Percentiles rank a stretch among this genome's conserved stretches.
These are phyloP conservation scores for Celoporthe dispersa DNA, from an alignment of 2,329 filamentous ascomycete species.

Conservation along the genomic window DNA sequence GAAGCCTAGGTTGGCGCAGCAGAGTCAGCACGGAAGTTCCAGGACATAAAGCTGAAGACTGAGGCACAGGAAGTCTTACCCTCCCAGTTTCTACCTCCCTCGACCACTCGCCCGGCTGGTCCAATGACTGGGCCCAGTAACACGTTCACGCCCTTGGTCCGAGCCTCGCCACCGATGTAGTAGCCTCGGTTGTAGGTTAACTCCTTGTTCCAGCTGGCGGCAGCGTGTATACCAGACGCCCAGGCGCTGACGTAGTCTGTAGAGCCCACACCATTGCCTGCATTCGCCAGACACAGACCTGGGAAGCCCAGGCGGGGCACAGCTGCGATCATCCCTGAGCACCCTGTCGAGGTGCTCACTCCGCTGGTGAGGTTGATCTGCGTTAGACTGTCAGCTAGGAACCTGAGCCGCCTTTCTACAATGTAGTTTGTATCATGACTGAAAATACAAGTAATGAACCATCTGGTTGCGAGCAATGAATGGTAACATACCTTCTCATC, in stretches of 20 bases:
- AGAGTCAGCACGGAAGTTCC: background rate
- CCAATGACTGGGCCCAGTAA: slow-evolving; percentile 65
- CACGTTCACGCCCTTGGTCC: slow-evolving; percentile 73
- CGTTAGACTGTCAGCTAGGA: background rate
- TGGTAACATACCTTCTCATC: slow-evolving; percentile 54
- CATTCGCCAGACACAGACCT: slow-evolving; percentile 70
- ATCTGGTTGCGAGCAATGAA: background rate
- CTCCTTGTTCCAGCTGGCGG: slow-evolving; percentile 72
- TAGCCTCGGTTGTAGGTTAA: slow-evolving; percentile 69
- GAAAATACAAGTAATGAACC: background rate
- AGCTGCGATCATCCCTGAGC: slow-evolving; percentile 45
- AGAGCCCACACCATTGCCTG: slow-evolving; percentile 70
- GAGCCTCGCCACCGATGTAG: slow-evolving; percentile 74
- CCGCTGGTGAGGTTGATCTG: slow-evolving; percentile 77
- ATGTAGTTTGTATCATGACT: background rate
- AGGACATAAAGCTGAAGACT: too few species aligned
- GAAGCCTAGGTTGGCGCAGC: slow-evolving; percentile 38
- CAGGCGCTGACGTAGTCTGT: slow-evolving; percentile 71
- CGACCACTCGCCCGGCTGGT: slow-evolving; percentile 66
- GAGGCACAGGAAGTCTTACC: background rate
- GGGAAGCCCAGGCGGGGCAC: slow-evolving; percentile 61
- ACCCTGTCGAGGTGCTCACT: slow-evolving; percentile 53
- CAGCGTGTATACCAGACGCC: slow-evolving; percentile 71
- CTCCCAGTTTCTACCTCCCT: slow-evolving; percentile 68
- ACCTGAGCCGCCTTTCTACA: background rate